Evolutionary conservation across 306 rosid genomes (phyloP), one percentile per base, ranked within the genome.

Genomic region (Prunus padus): DNA sequence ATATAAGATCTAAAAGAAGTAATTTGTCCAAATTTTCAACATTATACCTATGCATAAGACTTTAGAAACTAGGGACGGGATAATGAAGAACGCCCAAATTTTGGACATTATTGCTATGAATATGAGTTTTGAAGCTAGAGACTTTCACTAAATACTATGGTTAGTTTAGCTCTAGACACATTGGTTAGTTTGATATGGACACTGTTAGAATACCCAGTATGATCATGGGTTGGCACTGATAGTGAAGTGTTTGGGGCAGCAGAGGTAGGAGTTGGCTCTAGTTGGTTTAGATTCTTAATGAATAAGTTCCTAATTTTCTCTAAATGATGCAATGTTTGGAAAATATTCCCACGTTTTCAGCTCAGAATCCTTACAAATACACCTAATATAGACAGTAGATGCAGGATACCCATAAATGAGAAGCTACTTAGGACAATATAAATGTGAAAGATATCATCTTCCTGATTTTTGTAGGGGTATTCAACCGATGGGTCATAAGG

Each of bases 261-360:
- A 55, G 44, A 65, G 44, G 59, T 26, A 0, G 68, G 62, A 6
- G 25, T 10, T n/a, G 18, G 25, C 37, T 31, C 31, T 8, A 23
- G 79, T 51, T 71, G 78, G 84, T 67, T 55, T 23, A 76, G 84
- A 81, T 81, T 75, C 84, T 69, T 51, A 26, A 13, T 13, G 56
- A 63, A 44, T 54, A 25, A 69, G 13, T 54, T 75, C 19, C 20
- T 10, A 20, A 20, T 10, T 75, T 44, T 55, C 22, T 65, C 26
- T 4, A 56, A 80, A 30, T 54, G 73, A 37, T 69, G 76, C 52
- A 77, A 62, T 51, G 77, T 51, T 69, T 50, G 76, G 51, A 59
- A 59, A 55, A 63, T 69, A 75, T 70, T 69, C 76, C 40, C 64
- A 54, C 51, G 74, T 46, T 18, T 59, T 56, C 67, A 20, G 49